Evolutionary conservation across 2,329 filamentous ascomycete species (phyloP), one percentile per base, ranked within the genome.

Genomic region (Coleophoma crateriformis): DNA sequence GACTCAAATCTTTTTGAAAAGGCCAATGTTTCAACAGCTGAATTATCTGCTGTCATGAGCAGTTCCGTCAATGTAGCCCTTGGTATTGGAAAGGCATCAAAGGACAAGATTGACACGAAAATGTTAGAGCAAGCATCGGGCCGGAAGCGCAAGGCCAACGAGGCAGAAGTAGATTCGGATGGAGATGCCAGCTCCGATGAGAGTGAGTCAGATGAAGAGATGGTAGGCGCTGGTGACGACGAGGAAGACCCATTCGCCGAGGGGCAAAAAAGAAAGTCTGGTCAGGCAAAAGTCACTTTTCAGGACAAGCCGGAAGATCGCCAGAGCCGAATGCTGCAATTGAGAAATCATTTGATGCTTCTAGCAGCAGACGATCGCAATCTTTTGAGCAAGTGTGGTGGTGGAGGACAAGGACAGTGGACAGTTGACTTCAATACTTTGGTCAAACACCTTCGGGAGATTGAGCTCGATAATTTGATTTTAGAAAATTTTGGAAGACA

Each of bases 391-490:
- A 84, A 86, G 62, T 82, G 82, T 56, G 83, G 85, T 20, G 74
- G 70, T 39, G 70, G 74, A 34, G 82, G 81, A 33, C 77, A 79
- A 20, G 84, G 85, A 33, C 83, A 88, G 61, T 99, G 90, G 88
- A 85, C 83, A 0, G 81, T 97, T 5, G 85, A 96, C 61, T 95
- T 94, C 63, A 76, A 80, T n/a, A 75, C 79, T 8, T 74, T 97
- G 4, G 76, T 89, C 46, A 76, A 81, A 40, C 77, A 78, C 46
- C 72, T 97, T 33, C 84, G 87, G 41, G 85, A 91, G 60, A 71
- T 79, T 6, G 90, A 96, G 65, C 73, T 97, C 32, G 90, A 96
- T 66, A 82, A 84, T 13, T 85, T 90, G 39, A 85, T 97, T 49
- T 81, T 87, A 54, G 82, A 89, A 47, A 81, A 82, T 2, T 90